These are phyloP conservation scores for Saccharomyces jurei DNA, from an alignment of 805 yeast species.

Conservation along the genomic window DNA sequence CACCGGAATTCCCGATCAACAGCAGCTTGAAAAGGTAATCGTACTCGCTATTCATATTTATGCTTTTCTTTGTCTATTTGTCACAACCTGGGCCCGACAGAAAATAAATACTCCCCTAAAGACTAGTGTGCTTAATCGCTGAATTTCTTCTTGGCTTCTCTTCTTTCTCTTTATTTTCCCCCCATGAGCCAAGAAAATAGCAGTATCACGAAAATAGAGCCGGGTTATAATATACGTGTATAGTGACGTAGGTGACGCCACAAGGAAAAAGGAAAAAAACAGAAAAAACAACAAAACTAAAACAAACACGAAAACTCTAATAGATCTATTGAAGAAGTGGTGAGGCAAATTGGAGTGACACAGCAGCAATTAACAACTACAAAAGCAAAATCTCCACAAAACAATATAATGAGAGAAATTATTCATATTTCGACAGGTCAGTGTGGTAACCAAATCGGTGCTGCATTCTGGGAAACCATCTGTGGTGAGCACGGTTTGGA, in stretches of 20 bases:
- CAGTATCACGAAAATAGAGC: not conserved
- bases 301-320: not conserved
- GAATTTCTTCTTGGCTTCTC: not conserved
- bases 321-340: not conserved
- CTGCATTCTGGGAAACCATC: slow-evolving; percentile 89
- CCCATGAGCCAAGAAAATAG: not conserved
- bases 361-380: not conserved
- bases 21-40: slow-evolving; percentile 92
- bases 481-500: slow-evolving; percentile 84
- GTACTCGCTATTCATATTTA: slow-evolving; percentile 81
- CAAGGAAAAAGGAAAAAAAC: not conserved
- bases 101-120: not conserved
- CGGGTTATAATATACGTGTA: not conserved
- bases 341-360: not conserved
- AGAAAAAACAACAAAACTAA: not conserved
- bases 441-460: slow-evolving; percentile 98
- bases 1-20: slow-evolving; percentile 97
- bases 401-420: slow-evolving; percentile 34
- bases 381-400: not conserved
- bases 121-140: not conserved
- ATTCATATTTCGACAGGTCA: slow-evolving; percentile 96
- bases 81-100: not conserved
- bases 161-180: not conserved
- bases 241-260: not conserved
- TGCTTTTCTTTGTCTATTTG: not conserved